A percentile compares a stretch with the other conserved stretches of the same genome.
Evolutionary conservation across 306 rosid genomes (phyloP).

Genomic region (Vigna radiata): DNA sequence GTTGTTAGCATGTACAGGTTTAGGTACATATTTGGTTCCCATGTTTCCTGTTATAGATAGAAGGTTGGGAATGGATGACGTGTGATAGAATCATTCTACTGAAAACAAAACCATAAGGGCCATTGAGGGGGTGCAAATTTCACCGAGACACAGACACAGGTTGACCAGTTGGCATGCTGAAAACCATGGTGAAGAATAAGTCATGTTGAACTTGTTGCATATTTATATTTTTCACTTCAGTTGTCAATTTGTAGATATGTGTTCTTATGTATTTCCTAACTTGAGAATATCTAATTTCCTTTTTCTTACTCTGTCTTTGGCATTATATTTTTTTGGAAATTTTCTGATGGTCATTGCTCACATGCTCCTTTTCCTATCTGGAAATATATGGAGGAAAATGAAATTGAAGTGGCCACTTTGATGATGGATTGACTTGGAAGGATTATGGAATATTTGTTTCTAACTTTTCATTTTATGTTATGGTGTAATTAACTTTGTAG

Average conservation of each 20-base stretch:
- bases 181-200: constrained; percentile 53
- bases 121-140: constrained; percentile 37
- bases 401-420: background rate
- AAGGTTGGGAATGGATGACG: constrained; percentile 48
- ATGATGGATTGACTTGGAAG: background rate
- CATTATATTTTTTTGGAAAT: background rate
- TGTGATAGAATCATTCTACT: constrained; percentile 44
- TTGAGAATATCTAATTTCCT: background rate
- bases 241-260: constrained; percentile 39
- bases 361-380: background rate
- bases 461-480: background rate
- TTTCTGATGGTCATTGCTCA: background rate
- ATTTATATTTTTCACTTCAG: background rate
- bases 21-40: constrained; percentile 58
- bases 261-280: constrained; percentile 5
- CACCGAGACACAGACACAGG: constrained; percentile 40
- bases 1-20: constrained; percentile 62
- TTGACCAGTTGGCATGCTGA: constrained; percentile 47
- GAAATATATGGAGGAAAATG: background rate
- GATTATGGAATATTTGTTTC: background rate
- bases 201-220: constrained; percentile 47
- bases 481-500: background rate
- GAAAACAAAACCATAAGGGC: constrained; percentile 27
- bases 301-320: background rate
- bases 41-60: constrained; percentile 46